Evolutionary conservation across 306 rosid species (phyloP), one percentile per base, ranked within the genome.

Genomic region (Senna siamea): DNA sequence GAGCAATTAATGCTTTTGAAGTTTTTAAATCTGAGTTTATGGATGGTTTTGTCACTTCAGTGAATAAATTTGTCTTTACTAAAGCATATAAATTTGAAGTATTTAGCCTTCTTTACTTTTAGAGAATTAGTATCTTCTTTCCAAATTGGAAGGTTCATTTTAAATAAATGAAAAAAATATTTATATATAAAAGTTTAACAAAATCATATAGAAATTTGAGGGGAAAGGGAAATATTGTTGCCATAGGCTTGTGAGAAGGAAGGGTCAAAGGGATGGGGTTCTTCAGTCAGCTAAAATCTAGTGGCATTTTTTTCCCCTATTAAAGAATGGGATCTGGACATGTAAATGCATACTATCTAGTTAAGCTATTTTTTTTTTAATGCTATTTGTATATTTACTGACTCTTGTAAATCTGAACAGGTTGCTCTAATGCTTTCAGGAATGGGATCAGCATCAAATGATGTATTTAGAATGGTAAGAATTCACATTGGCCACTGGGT

Each of bases 401-500:
- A 78, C 30, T 53, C 70, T 32, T 68, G 68, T 76, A 68, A 70
- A 54, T 71, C 60, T 78, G 79, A 56, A 58, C 87, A 92, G 99
- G 99, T 92, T 14, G 99, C 92, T 35, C 53, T 94, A 22, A 94
- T 92, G 99, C 96, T 94, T 58, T 81, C 96, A 9, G 99, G 97
- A 69, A 94, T 92, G 97, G 95, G 96, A 56, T 69, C 94, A 73
- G 85, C 87, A 66, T 71, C 85, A 14, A 23, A 58, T 14, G 99
- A 92, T 79, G 97, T 94, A 79, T 94, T 94, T 67, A 84, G 96
- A 90, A 78, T 80, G 90, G 99, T 94, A 77, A 76, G 84, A 20
- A 59, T 22, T 37, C 51, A 44, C 40, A 15, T 20, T 8, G 63
- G 44, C 51, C 72, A 9, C 54, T 18, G 0, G 20, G 14, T 70